Base-by-base conservation (phyloP, 2,329 filamentous ascomycete species). In the Coleophoma crateriformis region DNA sequence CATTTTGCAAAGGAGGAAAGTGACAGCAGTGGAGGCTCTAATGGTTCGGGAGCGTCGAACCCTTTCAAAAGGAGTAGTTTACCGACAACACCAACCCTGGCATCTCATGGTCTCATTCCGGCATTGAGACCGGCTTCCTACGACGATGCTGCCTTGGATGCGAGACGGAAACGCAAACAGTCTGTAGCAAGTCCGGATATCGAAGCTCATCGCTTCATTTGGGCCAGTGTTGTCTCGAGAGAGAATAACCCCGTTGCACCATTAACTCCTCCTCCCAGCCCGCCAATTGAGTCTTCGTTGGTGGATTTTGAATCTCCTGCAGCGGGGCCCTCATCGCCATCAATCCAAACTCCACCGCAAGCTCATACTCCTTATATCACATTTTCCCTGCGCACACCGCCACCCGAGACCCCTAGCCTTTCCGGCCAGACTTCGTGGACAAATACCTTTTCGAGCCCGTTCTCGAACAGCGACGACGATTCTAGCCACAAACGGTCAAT, bases 141-240 rank as follows among this genome's bases (percentile, higher is more conserved):
- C 14, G 41, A n/a, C 15, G 41, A 44, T n/a, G 20, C 41, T 15
- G 12, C 55, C 1, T 45, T 50, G 33, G 45, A 41, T 15, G 51
- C 43, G 22, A n/a, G 22, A 13, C 48, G 50, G 8, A 49, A 27
- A 15, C 47, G 51, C 20, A 59, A 54, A 42, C 46, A 39, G 32
- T 59, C 56, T 2, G 17, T 49, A 20, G 52, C 37, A 20, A 45
- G 39, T 48, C 45, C 51, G 20, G 41, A 45, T 27, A 46, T 50
- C 17, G 54, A 55, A 4, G 51, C 55, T 22, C 60, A 63, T 46
- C 55, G 56, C 7, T 64, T 64, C 38, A 64, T 63, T 51, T 61
- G 54, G 58, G 43, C 54, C 17, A 61, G 59, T 46, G 55, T 64
- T 38, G 50, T 56, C 5, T 49, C 50, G 10, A 55, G 35, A 38